These are phyloP conservation scores for Oxytropis ochrocephala DNA, from an alignment of 306 rosid species.

Conservation along the genomic window DNA sequence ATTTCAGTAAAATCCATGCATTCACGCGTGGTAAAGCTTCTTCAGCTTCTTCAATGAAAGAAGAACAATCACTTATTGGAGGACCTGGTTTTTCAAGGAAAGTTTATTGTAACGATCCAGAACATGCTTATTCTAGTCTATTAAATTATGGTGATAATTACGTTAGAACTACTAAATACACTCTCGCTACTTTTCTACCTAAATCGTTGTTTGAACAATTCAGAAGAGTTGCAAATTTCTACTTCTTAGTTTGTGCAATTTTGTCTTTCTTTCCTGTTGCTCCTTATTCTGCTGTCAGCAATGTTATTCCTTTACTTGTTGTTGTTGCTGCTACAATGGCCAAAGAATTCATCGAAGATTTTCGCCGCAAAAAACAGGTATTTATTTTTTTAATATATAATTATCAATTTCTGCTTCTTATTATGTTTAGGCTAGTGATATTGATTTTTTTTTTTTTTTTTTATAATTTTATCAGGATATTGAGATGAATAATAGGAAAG, in stretches of 20 bases:
- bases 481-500: constrained; percentile 85
- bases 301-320: constrained; percentile 65
- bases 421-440: constrained; percentile 16
- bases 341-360: constrained; percentile 83
- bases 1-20: constrained; percentile 79
- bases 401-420: background rate
- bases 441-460: too few species aligned
- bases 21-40: constrained; percentile 57
- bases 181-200: constrained; percentile 75
- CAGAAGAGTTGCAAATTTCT: constrained; percentile 80
- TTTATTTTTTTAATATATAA: background rate
- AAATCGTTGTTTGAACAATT: constrained; percentile 91
- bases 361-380: constrained; percentile 85
- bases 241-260: constrained; percentile 73
- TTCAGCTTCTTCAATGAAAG: constrained; percentile 32
- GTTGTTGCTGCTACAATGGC: constrained; percentile 91
- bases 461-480: constrained; percentile 56
- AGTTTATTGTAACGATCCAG: constrained; percentile 68
- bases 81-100: constrained; percentile 95
- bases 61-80: constrained; percentile 77
- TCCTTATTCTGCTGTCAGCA: constrained; percentile 80
- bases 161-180: constrained; percentile 78
- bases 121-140: constrained; percentile 38
- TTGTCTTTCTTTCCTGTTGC: constrained; percentile 72
- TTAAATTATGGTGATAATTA: constrained; percentile 60